Base-by-base conservation (phyloP, 495 filamentous ascomycete genomes). In the Podospora australis region DNA sequence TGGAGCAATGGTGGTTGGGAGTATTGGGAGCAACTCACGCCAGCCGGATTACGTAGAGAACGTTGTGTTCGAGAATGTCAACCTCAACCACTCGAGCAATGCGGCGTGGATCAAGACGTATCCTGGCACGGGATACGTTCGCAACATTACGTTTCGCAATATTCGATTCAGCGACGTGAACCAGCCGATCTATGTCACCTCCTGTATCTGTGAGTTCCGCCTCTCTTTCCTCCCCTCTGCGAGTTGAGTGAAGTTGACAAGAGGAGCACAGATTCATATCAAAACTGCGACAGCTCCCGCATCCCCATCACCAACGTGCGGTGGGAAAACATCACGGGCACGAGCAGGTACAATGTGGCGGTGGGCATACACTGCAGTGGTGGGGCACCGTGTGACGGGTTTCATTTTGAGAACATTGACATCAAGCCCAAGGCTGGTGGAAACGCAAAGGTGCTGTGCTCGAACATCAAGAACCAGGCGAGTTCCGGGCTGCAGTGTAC, bases 311-410 rank as follows among this genome's bases (percentile, higher is more conserved):
- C 57, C 20, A 68, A 78, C 54, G 63, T 82, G 38, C 69, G 60
- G 24, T 82, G 73, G 72, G 65, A 72, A 44, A 80, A 82, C 55
- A 73, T 80, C 49, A 73, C 69, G 2, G 78, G 77, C 5, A 81
- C 77, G 3, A 65, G 67, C 24, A 57, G 68, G 24, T 79, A 75
- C 53, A 79, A 80, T 53, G 70, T 78, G 20, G 77, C 69, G 1
- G 66, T 68, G 11, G 77, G 70, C 5, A 74, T 82, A 13, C 74
- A 80, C 58, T 80, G 77, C 62, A 68, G 64, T 13, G 56, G 64
- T 21, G 53, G 63, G 0, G 69, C 67, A 17, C 77, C 73, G 4
- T 79, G 77, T 51, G 66, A 67, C 47, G 60, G 67, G 13, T 60
- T 74, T 46, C 65, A 61, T 32, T 81, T 81, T 53, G 65, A 69